These are phyloP conservation scores for Thozetella sp. DNA, from an alignment of 495 filamentous ascomycete species.

Conservation along the genomic window DNA sequence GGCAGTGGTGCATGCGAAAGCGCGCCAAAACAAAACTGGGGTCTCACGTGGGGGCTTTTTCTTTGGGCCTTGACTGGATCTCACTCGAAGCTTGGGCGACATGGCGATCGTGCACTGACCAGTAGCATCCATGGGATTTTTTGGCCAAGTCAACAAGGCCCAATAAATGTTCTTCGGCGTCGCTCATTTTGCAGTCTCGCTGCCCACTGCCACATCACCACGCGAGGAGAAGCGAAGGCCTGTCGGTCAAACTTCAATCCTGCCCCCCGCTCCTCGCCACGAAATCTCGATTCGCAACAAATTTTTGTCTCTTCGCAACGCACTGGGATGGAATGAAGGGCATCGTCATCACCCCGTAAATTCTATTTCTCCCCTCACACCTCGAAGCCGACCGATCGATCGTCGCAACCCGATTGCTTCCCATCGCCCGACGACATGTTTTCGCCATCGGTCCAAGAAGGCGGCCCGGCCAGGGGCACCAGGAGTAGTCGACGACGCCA, in stretches of 20 bases:
- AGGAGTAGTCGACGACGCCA: conserved; percentile 64
- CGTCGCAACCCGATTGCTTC: neutral
- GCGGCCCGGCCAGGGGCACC: conserved; percentile 53
- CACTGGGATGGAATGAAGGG: neutral
- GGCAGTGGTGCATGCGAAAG: neutral
- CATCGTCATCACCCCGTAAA: conserved; percentile 4
- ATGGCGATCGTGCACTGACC: conserved; percentile 16
- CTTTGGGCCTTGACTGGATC: neutral
- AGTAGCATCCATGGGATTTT: conserved; percentile 28
- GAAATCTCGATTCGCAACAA: neutral
- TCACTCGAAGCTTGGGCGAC: conserved; percentile 1
- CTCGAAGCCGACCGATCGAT: neutral
- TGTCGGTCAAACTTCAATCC: neutral
- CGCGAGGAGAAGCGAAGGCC: conserved; percentile 1
- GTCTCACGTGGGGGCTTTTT: neutral
- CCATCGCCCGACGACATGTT: conserved; percentile 55
- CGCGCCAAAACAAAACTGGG: neutral
- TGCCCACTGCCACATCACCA: conserved; percentile 1
- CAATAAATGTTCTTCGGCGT: conserved; percentile 19
- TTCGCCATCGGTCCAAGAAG: conserved; percentile 50
- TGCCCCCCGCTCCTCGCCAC: neutral
- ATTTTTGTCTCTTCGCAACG: neutral
- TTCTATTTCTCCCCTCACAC: neutral
- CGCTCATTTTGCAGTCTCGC: neutral
- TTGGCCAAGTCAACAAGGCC: conserved; percentile 36